Base-by-base conservation (phyloP, 108 stramenopile species). In the Fistulifera solaris region DNA sequence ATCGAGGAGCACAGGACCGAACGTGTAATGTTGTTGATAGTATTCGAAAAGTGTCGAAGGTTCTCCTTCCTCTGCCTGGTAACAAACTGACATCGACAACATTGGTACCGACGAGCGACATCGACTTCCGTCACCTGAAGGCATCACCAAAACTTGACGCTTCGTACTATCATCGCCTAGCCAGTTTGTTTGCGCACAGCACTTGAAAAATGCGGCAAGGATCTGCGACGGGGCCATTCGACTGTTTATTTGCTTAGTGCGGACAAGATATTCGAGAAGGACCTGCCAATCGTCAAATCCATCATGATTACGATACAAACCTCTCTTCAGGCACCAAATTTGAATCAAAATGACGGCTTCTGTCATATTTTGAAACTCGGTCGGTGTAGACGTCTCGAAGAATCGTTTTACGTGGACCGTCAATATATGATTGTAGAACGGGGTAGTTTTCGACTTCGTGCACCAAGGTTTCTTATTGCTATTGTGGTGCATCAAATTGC, bases 311-410 rank as follows among this genome's bases (percentile, higher is more conserved):
- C 84, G 65, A 43, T 81, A 66, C 38, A 87, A 72, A 18, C 90
- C 90, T 2, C 84, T 66, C 51, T 92, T 81, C 23, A 87, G 67
- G 27, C 80, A 80, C 90, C 90, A 92, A 11, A 87, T 68, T 57
- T 92, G 84, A n/a, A 80, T 25, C 40, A 92, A 54, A 15, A 84
- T 56, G 38, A 87, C 52, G 0, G 81, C 61, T 44, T 80, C 75
- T 41, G 65, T 53, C 31, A 82, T 75, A 42, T 63, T 62, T 0
- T 65, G 60, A 28, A 65, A 65, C 3, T 63, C 31, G 3, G 31
- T 8, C 31, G 31, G 6, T 35, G 31, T 3, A 6, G 3, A 61
- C 1, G 28, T 46, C 17, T 48, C 49, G 46, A 64, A 63, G 6
- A 58, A 51, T 13, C 60, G 68, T 27, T 74, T 64, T 4, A 72